Evolutionary conservation across 1,139 yeast species (phyloP), one percentile per base, ranked within the genome.

Genomic region (Geotrichum klebahnii): DNA sequence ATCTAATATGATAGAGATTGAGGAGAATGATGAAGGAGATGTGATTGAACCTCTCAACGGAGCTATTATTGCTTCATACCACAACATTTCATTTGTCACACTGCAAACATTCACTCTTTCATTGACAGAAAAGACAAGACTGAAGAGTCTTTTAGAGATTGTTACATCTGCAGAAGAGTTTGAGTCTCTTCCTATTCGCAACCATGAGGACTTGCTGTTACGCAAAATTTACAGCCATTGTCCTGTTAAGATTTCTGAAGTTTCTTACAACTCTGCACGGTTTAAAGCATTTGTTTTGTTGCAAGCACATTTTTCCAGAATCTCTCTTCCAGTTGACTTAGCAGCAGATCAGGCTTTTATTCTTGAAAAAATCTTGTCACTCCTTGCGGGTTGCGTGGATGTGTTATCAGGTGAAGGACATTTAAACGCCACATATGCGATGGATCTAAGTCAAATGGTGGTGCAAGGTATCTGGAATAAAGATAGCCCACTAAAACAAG

Each of bases 361-460:
- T 1, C 63, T 89, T 16, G 68, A 70, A 26, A 75, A 68, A 44
- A 67, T 79, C 0, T 56, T 83, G 42, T 72, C 71, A 2, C 63
- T 89, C 29, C 67, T 87, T 8, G 75, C 80, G 57, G 88, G 92
- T 0, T 71, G 81, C 52, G 82, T 87, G 26, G 97, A 92, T 64
- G 71, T 83, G 1, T 69, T 89, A 40, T 81, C 96, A 0, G 80
- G 90, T 56, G 90, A 87, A 53, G 97, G 97, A 0, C 73, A 75
- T 56, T 68, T 90, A 61, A 85, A 81, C 64, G 89, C 96, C 0
- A 74, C 88, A 57, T 76, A 77, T 48, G 94, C 89, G 0, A 87
- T 92, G 85, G 97, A 92, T 63, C 65, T 90, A 51, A 78, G 86
- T 1, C 98, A 92, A 62, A 86, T 89, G 95, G 69, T 88, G 9